Base-by-base conservation (phyloP, 1,284 basidiomycete genomes). In the Microbotryum saponariae region DNA sequence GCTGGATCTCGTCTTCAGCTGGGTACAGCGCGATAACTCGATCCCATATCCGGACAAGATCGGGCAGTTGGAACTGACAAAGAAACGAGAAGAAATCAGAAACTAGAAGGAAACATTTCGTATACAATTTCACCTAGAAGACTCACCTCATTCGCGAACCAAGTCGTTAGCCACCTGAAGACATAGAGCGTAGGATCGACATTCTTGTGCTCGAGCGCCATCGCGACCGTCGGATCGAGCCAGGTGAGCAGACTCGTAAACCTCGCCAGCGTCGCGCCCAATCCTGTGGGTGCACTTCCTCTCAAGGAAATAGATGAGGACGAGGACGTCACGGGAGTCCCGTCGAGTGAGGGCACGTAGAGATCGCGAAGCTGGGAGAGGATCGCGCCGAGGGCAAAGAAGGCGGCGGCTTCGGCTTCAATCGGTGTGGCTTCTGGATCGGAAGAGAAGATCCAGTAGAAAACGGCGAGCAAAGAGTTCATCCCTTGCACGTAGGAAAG, bases 401-500 rank as follows among this genome's bases (percentile, higher is more conserved):
- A 69, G 23, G 62, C 63, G 2, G 23, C 23, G 1, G 65, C 60
- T 37, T 68, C 64, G n/a, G 56, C 59, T 23, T 59, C 54, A 45
- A 50, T 21, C 37, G 23, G 23, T n/a, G 23, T n/a, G 16, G 21
- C 9, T 48, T 14, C 14, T 47, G 23, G 14, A 2, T 16, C 48
- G 10, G 31, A 8, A 5, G 53, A 25, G 16, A 61, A 61, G 29
- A 61, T 46, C 47, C 54, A 49, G 20, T 16, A 52, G 10, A 61
- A 52, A 14, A 61, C 54, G 20, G 49, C 59, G 44, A 56, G 56
- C 51, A 65, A 44, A 33, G 33, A 25, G 57, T 51, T 51, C 67
- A 65, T 67, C 18, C 69, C 69, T 51, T 70, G 69, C 1, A 70
- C 67, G 57, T 65, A 70, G 3, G 58, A 55, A 3, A 70, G 23